phyloP scores from a whole-genome alignment of 257 asterid genomes.

The Nicotiana knightiana region DNA sequence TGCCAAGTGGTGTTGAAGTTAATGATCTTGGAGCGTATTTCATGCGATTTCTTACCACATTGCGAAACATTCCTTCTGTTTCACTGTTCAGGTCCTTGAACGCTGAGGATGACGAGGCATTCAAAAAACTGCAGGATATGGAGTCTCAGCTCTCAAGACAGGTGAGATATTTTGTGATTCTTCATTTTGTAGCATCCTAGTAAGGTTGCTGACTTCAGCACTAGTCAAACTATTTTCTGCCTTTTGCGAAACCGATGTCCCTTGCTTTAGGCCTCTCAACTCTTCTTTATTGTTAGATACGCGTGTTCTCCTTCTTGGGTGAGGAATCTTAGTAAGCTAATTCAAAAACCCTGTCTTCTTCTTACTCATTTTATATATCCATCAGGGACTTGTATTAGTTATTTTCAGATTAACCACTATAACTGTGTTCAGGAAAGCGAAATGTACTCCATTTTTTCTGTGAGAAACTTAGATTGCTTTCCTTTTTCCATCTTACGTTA shows the following conservation, averaged over 20 bases:
- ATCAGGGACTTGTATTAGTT: neutral
- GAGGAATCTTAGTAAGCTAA: neutral
- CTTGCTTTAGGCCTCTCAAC: neutral
- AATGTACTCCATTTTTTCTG: neutral
- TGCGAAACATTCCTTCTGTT: slow-evolving; percentile 88
- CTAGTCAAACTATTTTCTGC: neutral
- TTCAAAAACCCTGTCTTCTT: neutral
- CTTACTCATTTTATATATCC: neutral
- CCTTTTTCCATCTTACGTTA: neutral
- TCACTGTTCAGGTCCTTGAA: slow-evolving; percentile 67
- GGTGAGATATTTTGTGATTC: slow-evolving; percentile 36
- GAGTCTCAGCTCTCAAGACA: slow-evolving; percentile 69
- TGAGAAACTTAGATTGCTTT: neutral
- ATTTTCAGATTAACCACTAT: neutral
- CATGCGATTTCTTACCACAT: slow-evolving; percentile 63
- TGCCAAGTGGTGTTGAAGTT: slow-evolving; percentile 50
- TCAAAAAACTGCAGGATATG: slow-evolving; percentile 65
- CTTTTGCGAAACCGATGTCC: neutral
- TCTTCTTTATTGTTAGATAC: slow-evolving; percentile 1
- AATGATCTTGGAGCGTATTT: slow-evolving; percentile 87
- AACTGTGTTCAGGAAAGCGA: neutral
- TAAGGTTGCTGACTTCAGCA: neutral
- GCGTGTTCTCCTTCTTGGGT: neutral
- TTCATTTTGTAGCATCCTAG: neutral
- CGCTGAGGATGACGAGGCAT: slow-evolving; percentile 68